These are phyloP conservation scores for Leccinum barrowsii DNA, from an alignment of 768 basidiomycete species.

Conservation along the genomic window DNA sequence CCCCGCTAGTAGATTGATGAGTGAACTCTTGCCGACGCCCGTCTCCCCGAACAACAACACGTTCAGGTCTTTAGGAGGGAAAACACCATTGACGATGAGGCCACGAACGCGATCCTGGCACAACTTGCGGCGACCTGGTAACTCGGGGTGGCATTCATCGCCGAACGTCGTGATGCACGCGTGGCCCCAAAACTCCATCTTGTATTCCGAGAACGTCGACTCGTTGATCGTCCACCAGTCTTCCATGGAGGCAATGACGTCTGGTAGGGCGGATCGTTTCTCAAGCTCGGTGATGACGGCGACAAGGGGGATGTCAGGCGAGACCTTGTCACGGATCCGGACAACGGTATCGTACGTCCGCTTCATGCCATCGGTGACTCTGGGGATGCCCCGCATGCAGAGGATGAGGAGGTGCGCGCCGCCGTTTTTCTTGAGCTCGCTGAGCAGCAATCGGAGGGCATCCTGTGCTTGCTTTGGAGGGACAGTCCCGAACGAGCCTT, in stretches of 20 bases:
- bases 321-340: background rate
- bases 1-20: conserved; percentile 29
- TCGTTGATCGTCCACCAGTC: background rate
- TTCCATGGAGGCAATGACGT: background rate
- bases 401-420: conserved; percentile 14
- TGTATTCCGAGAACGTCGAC: background rate
- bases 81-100: background rate
- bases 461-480: conserved; percentile 10
- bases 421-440: conserved; percentile 11
- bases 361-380: background rate
- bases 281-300: background rate
- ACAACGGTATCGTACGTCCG: background rate
- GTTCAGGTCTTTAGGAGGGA: conserved; percentile 21
- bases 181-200: background rate
- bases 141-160: background rate
- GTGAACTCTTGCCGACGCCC: conserved; percentile 33
- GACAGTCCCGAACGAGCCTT: conserved; percentile 7
- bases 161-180: background rate
- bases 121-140: background rate
- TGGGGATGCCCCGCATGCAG: background rate
- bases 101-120: background rate
- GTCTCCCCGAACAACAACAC: conserved; percentile 42
- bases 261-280: background rate
- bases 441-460: conserved; percentile 17
- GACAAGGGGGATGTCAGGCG: background rate